Evolutionary conservation across 2,329 filamentous ascomycete genomes (phyloP).

Genomic region (Aureobasidium sp.): DNA sequence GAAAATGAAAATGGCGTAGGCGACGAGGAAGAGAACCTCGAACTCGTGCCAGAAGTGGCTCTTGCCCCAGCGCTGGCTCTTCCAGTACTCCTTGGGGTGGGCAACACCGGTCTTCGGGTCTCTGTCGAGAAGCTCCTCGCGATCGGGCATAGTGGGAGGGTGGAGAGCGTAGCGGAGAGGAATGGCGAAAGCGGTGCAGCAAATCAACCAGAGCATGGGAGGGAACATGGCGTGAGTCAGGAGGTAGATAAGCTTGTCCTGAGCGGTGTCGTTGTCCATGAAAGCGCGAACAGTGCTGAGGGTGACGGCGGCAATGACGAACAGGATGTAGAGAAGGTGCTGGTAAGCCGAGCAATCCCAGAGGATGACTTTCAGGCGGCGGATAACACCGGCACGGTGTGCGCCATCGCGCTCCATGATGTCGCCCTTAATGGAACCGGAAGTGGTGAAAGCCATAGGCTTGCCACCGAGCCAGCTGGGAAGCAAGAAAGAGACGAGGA

Average conservation of each 20-base stretch:
- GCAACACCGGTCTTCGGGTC: constrained; percentile 49
- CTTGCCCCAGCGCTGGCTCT: constrained; percentile 13
- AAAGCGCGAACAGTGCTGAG: constrained; percentile 46
- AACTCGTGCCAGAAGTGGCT: constrained; percentile 14
- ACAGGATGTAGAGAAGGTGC: constrained; percentile 47
- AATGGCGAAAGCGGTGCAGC: constrained; percentile 12
- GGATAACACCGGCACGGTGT: constrained; percentile 36
- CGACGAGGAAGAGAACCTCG: constrained; percentile 11
- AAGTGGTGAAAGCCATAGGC: constrained; percentile 51
- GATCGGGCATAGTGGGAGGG: constrained; percentile 49
- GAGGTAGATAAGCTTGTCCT: constrained; percentile 42
- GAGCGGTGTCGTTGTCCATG: constrained; percentile 29
- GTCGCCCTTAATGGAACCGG: constrained; percentile 47
- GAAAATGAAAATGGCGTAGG: constrained; percentile 13
- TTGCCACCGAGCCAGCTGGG: constrained; percentile 44
- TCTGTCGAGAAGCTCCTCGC: constrained; percentile 48
- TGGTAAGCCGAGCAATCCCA: constrained; percentile 49
- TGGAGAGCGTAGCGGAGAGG: constrained; percentile 54
- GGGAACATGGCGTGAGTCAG: constrained; percentile 56
- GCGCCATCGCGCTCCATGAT: constrained; percentile 49
- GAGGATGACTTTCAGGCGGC: constrained; percentile 46
- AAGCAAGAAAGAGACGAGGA: constrained; percentile 24
- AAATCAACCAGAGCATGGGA: constrained; percentile 45
- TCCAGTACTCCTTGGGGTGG: constrained; percentile 30
- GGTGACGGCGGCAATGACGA: constrained; percentile 43